Evolutionary conservation across 768 basidiomycete species (phyloP), one percentile per base, ranked within the genome.

Genomic region (Tricholoma furcatifolium): DNA sequence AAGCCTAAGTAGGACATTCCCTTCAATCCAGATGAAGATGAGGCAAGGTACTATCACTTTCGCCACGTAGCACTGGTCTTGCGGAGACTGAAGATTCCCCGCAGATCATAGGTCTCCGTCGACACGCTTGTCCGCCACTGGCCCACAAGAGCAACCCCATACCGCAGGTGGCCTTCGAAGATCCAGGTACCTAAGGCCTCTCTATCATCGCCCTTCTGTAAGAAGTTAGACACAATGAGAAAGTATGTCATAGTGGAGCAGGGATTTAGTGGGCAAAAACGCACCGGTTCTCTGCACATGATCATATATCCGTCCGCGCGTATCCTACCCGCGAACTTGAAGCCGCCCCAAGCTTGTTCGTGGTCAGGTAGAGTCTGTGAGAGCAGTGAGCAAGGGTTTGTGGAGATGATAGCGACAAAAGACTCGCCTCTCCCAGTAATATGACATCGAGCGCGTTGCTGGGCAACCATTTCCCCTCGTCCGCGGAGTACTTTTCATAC

Each of bases 311-410:
- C 88, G 62, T 87, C 81, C 35, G 71, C 70, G 31, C 78, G 71
- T 41, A 88, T 74, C 21, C 79, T 71, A 44, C 88, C 88, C 10
- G 73, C 70, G 61, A 84, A 82, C 52, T 65, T 75, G 65, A 80
- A 88, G 10, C 81, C 79, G 4, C 82, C 85, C 86, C 88, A 91
- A 7, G 83, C 83, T 35, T 72, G 70, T 53, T 82, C 82, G 50
- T 82, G 79, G 43, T 74, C 73, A 43, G 60, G 67, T 41, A 76
- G 69, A 2, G 84, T 86, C 84, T 86, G 54, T 23, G 17, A 17
- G 45, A 53, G 34, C 36, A 17, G 31, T 47, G n/a, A 46, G 41
- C 31, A 47, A 32, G 14, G n/a, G 23, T 32, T 50, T 41, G 36
- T 30, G 20, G 46, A 14, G 32, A 45, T 46, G n/a, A n/a, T 39